Evolutionary conservation across 768 basidiomycete genomes (phyloP).

Genomic region (Boletus rufocinnamomeus): DNA sequence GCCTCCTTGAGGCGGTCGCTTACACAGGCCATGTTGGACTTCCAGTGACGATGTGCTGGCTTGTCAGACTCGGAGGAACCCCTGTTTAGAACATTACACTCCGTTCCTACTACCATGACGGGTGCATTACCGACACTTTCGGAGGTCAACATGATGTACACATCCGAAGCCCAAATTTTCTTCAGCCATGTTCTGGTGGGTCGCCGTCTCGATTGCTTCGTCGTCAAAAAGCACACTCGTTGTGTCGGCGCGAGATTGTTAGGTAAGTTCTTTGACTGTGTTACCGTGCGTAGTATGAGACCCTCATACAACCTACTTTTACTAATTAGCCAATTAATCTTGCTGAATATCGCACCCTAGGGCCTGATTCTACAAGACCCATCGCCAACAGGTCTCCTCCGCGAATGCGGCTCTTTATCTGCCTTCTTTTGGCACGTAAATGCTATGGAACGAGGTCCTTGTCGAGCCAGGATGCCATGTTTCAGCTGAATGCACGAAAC

Average conservation of each 20-base stretch:
- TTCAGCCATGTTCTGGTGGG: constrained; percentile 1
- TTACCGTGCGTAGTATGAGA: background rate
- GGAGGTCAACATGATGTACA: background rate
- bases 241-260: background rate
- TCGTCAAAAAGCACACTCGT: background rate
- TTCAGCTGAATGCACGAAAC: background rate
- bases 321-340: too few species aligned
- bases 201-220: background rate
- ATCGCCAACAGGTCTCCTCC: background rate
- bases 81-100: background rate
- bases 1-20: background rate
- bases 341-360: too few species aligned
- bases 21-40: background rate
- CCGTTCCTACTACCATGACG: background rate
- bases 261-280: background rate
- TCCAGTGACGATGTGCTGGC: background rate
- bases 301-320: background rate
- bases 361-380: background rate
- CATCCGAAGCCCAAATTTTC: too few species aligned
- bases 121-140: background rate
- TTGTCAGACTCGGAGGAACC: background rate
- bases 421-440: background rate
- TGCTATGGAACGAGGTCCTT: background rate
- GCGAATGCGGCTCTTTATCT: too few species aligned
- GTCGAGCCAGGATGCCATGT: background rate